These are phyloP conservation scores for Cladophialophora carrionii DNA, from an alignment of 2,329 filamentous ascomycete genomes.

Conservation along the genomic window DNA sequence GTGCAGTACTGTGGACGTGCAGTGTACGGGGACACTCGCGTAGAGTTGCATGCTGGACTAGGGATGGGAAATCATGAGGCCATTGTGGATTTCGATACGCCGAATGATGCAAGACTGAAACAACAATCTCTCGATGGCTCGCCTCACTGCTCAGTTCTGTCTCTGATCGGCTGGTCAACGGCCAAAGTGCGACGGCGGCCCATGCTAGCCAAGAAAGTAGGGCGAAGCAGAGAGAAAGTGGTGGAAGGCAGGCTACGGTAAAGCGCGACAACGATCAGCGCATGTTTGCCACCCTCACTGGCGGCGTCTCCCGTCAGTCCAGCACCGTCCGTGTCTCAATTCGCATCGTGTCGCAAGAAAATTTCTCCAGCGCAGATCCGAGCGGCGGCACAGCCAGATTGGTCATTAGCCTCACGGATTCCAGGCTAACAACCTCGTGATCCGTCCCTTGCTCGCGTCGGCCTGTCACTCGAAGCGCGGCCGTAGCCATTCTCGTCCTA, in stretches of 20 bases:
- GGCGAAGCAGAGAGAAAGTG: background rate
- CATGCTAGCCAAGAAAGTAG: background rate
- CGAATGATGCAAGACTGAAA: conserved; percentile 1
- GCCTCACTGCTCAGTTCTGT: background rate
- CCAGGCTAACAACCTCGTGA: conserved; percentile 26
- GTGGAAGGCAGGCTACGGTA: background rate
- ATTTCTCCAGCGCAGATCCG: conserved; percentile 13
- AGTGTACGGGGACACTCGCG: background rate
- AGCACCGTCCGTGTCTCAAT: too few relatives aligned
- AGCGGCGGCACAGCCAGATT: conserved; percentile 17
- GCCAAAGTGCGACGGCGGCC: too few relatives aligned
- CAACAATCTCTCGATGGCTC: background rate
- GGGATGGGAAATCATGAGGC: background rate
- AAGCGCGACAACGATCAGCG: background rate
- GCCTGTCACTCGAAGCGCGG: background rate
- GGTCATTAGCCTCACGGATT: background rate
- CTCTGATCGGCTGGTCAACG: background rate
- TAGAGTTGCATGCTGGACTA: background rate
- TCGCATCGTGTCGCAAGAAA: background rate
- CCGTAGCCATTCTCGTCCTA: background rate
- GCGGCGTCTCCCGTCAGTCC: background rate
- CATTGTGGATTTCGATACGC: background rate
- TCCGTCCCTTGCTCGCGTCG: background rate
- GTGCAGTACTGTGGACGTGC: background rate
- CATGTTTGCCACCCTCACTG: background rate